Evolutionary conservation across 768 basidiomycete genomes (phyloP).

Genomic region (Tulasnella sp.): DNA sequence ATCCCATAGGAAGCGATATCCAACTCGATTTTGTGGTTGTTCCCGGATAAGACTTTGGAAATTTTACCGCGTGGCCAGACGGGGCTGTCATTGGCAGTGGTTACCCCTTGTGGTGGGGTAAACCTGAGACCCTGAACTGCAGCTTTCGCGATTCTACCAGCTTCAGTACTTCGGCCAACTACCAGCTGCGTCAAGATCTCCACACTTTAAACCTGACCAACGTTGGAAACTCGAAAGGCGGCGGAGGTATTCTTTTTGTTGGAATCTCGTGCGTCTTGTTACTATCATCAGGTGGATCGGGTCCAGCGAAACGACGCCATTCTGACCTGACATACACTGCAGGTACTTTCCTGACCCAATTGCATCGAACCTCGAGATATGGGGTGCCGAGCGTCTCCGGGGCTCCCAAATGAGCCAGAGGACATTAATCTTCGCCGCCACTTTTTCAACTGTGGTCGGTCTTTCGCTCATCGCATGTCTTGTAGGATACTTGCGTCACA

Average conservation of each 20-base stretch:
- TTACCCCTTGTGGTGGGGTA: background rate
- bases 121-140: background rate
- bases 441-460: background rate
- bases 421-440: background rate
- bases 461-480: background rate
- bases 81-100: background rate
- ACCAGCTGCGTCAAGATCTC: background rate
- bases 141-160: background rate
- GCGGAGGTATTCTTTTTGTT: background rate
- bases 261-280: background rate
- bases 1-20: background rate
- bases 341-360: background rate
- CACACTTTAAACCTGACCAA: background rate
- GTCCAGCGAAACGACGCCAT: background rate
- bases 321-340: background rate
- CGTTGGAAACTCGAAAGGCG: background rate
- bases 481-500: background rate
- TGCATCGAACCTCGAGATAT: background rate
- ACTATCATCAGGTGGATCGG: background rate
- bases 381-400: background rate
- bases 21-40: background rate
- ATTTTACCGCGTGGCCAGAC: background rate
- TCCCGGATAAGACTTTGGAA: background rate
- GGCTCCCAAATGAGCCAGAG: background rate
- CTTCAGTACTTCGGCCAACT: background rate